Percentiles rank a stretch among this genome's conserved stretches.
These are phyloP conservation scores for Nicotiana otophora DNA, from an alignment of 257 asterid species.

Conservation along the genomic window DNA sequence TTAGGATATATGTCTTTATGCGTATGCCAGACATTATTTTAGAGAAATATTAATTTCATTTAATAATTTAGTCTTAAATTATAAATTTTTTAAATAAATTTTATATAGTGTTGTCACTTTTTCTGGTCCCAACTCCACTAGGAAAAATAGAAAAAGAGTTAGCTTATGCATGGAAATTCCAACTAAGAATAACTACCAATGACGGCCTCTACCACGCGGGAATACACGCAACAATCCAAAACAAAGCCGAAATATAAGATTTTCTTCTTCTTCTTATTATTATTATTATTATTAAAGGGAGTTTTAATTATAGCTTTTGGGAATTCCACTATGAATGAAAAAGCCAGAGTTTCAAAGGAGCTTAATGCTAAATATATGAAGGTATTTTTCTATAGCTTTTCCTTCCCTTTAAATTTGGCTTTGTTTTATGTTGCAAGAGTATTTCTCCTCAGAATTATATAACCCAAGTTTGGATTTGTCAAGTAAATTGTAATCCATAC, in stretches of 20 bases:
- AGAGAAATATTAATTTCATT: background rate
- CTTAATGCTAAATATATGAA: conserved; percentile 36
- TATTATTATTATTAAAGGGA: background rate
- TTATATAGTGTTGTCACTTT: too few relatives aligned
- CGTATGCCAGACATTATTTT: background rate
- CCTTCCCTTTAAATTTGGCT: background rate
- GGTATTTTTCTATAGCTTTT: conserved; percentile 12
- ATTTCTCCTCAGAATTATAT: too few relatives aligned
- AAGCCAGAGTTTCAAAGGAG: conserved; percentile 33
- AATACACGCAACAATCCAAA: conserved; percentile 12
- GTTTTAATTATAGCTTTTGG: background rate
- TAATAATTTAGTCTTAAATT: background rate
- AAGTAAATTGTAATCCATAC: background rate
- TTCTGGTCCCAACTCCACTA: background rate
- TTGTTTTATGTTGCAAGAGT: background rate
- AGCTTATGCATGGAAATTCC: background rate
- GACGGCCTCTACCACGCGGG: conserved; percentile 2
- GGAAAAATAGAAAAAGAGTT: background rate
- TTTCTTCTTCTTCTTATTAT: background rate
- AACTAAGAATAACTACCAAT: conserved; percentile 13
- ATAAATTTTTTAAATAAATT: too few relatives aligned
- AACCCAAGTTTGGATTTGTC: background rate
- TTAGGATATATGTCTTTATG: too few relatives aligned
- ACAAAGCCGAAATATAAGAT: background rate
- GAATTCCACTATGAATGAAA: conserved; percentile 26